phyloP scores from a whole-genome alignment of 257 asterid genomes.

The Perilla frutescens region DNA sequence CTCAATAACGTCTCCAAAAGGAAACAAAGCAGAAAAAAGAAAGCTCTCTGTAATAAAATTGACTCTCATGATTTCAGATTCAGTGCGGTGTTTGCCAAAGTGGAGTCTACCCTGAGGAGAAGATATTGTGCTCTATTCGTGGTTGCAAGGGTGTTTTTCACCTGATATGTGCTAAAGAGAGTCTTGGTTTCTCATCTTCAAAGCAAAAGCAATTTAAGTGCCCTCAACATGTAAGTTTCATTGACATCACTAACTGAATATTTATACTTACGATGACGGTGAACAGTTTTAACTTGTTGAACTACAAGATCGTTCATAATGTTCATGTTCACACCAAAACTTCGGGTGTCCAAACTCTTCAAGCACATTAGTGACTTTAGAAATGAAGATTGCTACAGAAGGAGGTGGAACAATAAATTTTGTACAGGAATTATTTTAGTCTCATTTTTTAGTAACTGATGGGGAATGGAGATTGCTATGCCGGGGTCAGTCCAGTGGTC shows the following conservation, averaged over 20 bases:
- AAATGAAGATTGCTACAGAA: constrained; percentile 23
- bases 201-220: constrained; percentile 77
- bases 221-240: constrained; percentile 86
- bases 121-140: constrained; percentile 62
- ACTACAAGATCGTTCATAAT: not conserved
- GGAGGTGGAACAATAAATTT: constrained; percentile 6
- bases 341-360: not conserved
- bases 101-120: constrained; percentile 56
- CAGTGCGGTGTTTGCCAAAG: constrained; percentile 72
- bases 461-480: not conserved
- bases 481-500: not conserved
- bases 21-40: not conserved
- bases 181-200: constrained; percentile 53
- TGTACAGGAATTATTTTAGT: constrained; percentile 6
- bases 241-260: constrained; percentile 3
- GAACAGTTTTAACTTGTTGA: not conserved
- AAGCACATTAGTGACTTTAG: not conserved
- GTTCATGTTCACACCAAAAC: constrained; percentile 11
- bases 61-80: constrained; percentile 52
- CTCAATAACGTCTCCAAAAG: not conserved
- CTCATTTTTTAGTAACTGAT: not conserved
- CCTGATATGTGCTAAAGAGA: constrained; percentile 63
- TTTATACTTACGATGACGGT: not conserved
- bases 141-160: constrained; percentile 72
- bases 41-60: not conserved